Evolutionary conservation across 2,329 filamentous ascomycete species (phyloP).

Genomic region (Hirsutella rhossiliensis): DNA sequence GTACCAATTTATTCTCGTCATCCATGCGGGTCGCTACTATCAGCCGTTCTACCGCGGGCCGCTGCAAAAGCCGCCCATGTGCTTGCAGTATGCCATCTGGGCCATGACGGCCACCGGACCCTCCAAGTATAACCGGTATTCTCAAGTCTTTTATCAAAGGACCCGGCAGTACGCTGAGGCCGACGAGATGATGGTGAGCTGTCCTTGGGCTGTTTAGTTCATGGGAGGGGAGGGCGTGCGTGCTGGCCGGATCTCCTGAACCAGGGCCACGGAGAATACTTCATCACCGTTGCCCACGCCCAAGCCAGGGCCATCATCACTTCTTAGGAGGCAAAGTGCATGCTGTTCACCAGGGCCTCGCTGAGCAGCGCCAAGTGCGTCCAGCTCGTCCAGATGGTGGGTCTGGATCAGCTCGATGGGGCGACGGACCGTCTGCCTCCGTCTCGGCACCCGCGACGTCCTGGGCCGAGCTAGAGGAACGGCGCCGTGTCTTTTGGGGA

Average conservation of each 20-base stretch:
- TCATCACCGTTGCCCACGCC: conserved; percentile 67
- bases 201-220: neutral
- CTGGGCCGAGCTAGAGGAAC: conserved; percentile 67
- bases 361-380: conserved; percentile 64
- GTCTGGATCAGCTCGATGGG: conserved; percentile 66
- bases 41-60: conserved; percentile 61
- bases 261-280: conserved; percentile 62
- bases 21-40: conserved; percentile 66
- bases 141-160: conserved; percentile 70
- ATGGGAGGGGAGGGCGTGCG: neutral
- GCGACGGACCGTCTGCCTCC: conserved; percentile 53
- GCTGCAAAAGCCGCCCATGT: conserved; percentile 68
- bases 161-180: conserved; percentile 72
- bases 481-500: conserved; percentile 77
- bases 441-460: conserved; percentile 61
- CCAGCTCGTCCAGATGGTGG: conserved; percentile 71
- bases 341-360: conserved; percentile 78
- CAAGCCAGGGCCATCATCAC: conserved; percentile 69
- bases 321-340: conserved; percentile 70
- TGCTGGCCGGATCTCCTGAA: neutral
- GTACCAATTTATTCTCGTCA: conserved; percentile 60
- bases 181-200: conserved; percentile 64
- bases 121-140: conserved; percentile 58
- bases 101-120: conserved; percentile 60
- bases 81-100: conserved; percentile 81